Base-by-base conservation (phyloP, 371 early-diverging fungal genomes). In the Scutellospora calospora region DNA sequence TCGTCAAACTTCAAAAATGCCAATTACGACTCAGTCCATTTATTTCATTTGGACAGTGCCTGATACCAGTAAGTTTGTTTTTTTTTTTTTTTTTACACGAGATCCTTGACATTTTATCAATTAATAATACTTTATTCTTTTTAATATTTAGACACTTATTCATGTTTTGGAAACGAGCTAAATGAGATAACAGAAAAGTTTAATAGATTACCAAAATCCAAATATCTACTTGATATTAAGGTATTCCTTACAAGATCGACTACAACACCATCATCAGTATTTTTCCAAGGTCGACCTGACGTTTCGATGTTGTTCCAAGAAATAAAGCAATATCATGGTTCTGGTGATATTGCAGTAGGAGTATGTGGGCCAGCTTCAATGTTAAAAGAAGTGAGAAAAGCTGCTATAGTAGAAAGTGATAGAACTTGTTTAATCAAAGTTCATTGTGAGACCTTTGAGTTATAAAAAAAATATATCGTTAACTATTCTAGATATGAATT, bases 281-380 rank as follows among this genome's bases (percentile, higher is more conserved):
- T 79, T n/a, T 63, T 79, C 52, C 79, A 55, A 33, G 79, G 79
- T 52, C 33, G 79, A 57, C 79, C 79, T 9, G n/a, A 54, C 25
- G 54, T 79, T 52, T 18, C 5, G 5, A 18, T n/a, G 1, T 14
- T 79, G 33, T 16, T 79, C 20, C 11, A 55, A 18, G 59, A 41
- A n/a, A 22, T 79, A 33, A 79, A 79, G 16, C 51, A 66, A 45
- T 69, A 38, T n/a, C 49, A 79, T 69, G 79, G 68, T 12, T 54
- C 79, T n/a, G 79, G 79, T 69, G 79, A 79, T 69, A 57, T 79
- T 18, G 79, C 79, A 31, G 69, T 79, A 52, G 79, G 65, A 16
- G 79, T 69, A 27, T 79, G 79, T 69, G 79, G 79, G 5, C 79
- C 79, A 12, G 55, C 71, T 33, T 1, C 65, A 12, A 54, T 79